phyloP scores from a whole-genome alignment of 2,329 filamentous ascomycete genomes.

The Trichoderma polysporum region DNA sequence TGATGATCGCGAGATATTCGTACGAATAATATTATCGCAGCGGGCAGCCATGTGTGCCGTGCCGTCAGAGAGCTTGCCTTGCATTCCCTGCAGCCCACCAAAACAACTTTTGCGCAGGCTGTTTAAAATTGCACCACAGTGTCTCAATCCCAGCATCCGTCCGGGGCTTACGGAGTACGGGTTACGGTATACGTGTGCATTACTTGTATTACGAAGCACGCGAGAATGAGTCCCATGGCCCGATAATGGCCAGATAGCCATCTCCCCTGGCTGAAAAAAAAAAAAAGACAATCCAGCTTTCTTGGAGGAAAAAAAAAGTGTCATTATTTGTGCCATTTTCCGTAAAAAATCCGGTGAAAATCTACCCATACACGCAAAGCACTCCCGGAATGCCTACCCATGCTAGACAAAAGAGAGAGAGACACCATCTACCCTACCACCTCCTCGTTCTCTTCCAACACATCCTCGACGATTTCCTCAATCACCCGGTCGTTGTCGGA shows the following conservation, averaged over 20 bases:
- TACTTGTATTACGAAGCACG: background rate
- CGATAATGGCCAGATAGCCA: background rate
- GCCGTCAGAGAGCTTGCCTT: slow-evolving; percentile 8
- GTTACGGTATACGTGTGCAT: slow-evolving; percentile 12
- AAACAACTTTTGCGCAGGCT: slow-evolving; percentile 16
- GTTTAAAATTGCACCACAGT: slow-evolving; percentile 15
- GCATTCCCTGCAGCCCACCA: slow-evolving; percentile 20
- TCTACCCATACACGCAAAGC: slow-evolving; percentile 20
- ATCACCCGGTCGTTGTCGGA: slow-evolving; percentile 75
- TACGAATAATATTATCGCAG: background rate
- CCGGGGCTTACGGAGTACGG: background rate
- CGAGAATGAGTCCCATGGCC: background rate
- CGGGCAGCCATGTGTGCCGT: background rate
- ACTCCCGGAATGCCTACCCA: slow-evolving; percentile 24
- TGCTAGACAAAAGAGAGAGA: slow-evolving; percentile 29
- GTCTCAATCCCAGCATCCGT: too few species aligned
- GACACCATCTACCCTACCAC: slow-evolving; percentile 43
- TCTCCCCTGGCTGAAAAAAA: background rate
- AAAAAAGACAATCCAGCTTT: background rate
- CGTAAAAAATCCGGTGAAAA: slow-evolving; percentile 26
- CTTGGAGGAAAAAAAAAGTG: background rate
- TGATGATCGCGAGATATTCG: background rate
- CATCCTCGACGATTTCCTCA: slow-evolving; percentile 87
- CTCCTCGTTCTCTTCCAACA: slow-evolving; percentile 82
- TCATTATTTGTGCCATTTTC: slow-evolving; percentile 38